phyloP scores from a whole-genome alignment of 2,329 filamentous ascomycete species.

The Elsinoe australis region DNA sequence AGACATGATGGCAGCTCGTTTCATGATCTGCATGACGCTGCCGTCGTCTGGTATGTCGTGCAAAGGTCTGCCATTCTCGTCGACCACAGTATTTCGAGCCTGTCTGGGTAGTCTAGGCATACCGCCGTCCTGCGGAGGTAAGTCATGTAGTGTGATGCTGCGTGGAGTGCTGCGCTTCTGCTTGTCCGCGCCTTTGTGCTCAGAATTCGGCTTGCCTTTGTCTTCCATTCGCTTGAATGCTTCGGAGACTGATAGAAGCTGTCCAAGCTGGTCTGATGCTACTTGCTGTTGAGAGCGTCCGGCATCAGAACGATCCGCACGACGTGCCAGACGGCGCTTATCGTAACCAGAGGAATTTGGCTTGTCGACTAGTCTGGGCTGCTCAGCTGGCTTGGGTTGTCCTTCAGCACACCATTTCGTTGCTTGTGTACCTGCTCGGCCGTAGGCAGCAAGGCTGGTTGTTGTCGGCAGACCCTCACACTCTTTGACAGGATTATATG shows the following conservation, averaged over 20 bases:
- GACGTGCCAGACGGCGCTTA: no score
- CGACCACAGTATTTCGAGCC: not conserved
- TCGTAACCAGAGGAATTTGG: conserved; percentile 1
- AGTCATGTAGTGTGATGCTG: not conserved
- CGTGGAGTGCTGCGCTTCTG: no score
- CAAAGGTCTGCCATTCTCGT: not conserved
- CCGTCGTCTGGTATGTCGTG: not conserved
- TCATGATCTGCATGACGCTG: not conserved
- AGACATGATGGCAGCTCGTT: conserved; percentile 2
- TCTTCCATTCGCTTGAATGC: not conserved
- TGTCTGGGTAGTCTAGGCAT: not conserved
- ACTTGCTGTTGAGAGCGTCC: no score
- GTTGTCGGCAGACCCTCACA: not conserved
- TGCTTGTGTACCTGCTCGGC: not conserved
- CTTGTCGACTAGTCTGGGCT: not conserved
- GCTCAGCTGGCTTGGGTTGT: not conserved
- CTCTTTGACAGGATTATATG: no score
- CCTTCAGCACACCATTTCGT: not conserved
- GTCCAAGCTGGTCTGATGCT: no score
- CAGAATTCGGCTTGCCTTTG: not conserved
- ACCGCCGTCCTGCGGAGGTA: not conserved
- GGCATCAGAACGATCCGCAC: no score
- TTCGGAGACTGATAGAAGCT: not conserved
- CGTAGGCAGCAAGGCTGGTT: not conserved
- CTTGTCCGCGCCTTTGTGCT: no score